phyloP scores from a whole-genome alignment of 164 flowering plant genomes.

The Cinnamomum micranthum region DNA sequence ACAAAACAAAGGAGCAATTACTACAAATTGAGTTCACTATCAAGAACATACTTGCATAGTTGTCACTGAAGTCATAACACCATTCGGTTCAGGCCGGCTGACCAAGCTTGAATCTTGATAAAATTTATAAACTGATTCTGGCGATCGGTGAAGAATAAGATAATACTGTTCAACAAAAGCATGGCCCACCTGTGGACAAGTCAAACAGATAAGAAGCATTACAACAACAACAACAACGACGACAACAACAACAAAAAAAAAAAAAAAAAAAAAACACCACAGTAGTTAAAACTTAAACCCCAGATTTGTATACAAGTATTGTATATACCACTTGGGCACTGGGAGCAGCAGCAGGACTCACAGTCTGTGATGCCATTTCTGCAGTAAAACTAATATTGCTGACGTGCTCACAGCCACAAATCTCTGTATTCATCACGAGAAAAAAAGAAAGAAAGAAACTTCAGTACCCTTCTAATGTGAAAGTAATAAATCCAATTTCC shows the following conservation, averaged over 20 bases:
- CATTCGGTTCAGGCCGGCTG: conserved; percentile 61
- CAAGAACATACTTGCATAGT: conserved; percentile 54
- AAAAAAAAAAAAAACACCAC: background rate
- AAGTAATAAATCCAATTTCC: no score
- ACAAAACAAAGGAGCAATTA: background rate
- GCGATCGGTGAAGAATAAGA: conserved; percentile 63
- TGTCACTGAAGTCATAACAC: conserved; percentile 59
- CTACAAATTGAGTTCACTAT: background rate
- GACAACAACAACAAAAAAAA: no score
- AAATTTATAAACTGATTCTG: conserved; percentile 62
- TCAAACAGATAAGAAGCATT: background rate
- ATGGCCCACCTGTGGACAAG: conserved; percentile 38
- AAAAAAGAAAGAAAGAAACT: no score
- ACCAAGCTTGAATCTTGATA: conserved; percentile 65
- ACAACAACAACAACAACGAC: no score
- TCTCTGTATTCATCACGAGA: background rate
- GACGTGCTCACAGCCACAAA: background rate
- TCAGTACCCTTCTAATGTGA: no score
- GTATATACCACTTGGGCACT: conserved; percentile 46
- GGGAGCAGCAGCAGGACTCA: conserved; percentile 23
- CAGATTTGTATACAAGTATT: background rate
- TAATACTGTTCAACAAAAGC: conserved; percentile 87
- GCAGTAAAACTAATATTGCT: conserved; percentile 4
- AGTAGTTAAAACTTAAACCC: background rate
- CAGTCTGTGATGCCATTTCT: conserved; percentile 48